Conservation (phyloP, 352 stramenopile genomes). For the Phytophthora sp. region DNA sequence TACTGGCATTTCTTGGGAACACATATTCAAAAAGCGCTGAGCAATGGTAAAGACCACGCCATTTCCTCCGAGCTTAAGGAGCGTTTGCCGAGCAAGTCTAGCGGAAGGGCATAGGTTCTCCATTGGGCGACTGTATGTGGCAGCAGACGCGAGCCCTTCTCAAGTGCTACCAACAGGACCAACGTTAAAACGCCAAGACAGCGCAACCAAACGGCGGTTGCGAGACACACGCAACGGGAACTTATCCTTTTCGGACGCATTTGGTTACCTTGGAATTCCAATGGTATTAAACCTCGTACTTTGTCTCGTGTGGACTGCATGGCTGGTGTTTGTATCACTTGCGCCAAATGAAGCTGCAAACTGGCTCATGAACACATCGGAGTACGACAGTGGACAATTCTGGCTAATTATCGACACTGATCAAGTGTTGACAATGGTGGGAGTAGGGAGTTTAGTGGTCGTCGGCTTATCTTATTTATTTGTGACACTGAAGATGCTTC, state of each 20-base stretch:
- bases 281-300: conserved; percentile 9
- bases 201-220: background rate
- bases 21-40: background rate
- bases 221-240: background rate
- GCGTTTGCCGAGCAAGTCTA: background rate
- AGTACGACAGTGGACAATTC: conserved; percentile 34
- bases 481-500: conserved; percentile 17
- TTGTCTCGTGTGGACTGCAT: conserved; percentile 18
- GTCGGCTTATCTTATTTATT: conserved; percentile 14
- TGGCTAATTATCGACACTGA: conserved; percentile 27
- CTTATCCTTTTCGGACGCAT: conserved; percentile 12
- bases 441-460: background rate
- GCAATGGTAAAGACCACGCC: background rate
- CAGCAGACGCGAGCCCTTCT: background rate
- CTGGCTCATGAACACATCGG: conserved; percentile 24
- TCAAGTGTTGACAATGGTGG: background rate
- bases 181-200: background rate
- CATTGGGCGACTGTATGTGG: too few species aligned
- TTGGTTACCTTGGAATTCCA: conserved; percentile 6
- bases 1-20: too few species aligned
- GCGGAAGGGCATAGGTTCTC: background rate
- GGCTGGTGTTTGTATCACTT: conserved; percentile 25
- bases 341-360: conserved; percentile 30
- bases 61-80: background rate
- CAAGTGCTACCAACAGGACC: conserved; percentile 1